phyloP scores from a whole-genome alignment of 2,329 filamentous ascomycete species.

The Aureobasidium melanogenum region DNA sequence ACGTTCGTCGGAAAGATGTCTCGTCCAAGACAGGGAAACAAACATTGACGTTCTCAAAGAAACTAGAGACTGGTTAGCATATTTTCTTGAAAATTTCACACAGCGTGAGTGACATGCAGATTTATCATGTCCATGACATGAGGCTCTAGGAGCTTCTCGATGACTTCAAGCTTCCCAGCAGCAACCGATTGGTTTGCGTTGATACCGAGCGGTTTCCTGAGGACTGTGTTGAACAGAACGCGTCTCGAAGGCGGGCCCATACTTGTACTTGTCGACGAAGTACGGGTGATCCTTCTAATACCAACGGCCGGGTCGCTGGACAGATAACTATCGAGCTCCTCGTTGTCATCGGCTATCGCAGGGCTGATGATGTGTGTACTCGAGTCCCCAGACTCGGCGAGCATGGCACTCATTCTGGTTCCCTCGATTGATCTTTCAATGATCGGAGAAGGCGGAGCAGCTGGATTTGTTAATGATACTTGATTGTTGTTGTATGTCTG shows the following conservation, averaged over 20 bases:
- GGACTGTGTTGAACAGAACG: background rate
- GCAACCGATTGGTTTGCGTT: background rate
- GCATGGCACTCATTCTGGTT: background rate
- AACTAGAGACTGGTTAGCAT: constrained; percentile 20
- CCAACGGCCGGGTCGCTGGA: background rate
- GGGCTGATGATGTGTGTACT: background rate
- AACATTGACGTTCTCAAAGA: constrained; percentile 30
- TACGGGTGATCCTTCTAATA: background rate
- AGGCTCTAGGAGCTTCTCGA: background rate
- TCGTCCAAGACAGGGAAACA: constrained; percentile 34
- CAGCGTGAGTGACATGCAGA: background rate
- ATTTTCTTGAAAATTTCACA: too few relatives aligned
- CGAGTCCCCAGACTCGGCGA: background rate
- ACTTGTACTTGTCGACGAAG: background rate
- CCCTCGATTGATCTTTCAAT: background rate
- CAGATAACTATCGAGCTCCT: background rate
- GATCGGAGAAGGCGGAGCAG: background rate
- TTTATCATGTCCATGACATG: background rate
- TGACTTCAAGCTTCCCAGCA: background rate
- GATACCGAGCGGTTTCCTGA: background rate
- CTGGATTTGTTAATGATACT: background rate
- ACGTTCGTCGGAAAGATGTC: constrained; percentile 24
- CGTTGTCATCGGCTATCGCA: background rate
- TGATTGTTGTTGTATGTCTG: background rate
- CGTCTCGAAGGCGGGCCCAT: background rate